These are phyloP conservation scores for Botrytis byssoidea DNA, from an alignment of 2,329 filamentous ascomycete species.

Conservation along the genomic window DNA sequence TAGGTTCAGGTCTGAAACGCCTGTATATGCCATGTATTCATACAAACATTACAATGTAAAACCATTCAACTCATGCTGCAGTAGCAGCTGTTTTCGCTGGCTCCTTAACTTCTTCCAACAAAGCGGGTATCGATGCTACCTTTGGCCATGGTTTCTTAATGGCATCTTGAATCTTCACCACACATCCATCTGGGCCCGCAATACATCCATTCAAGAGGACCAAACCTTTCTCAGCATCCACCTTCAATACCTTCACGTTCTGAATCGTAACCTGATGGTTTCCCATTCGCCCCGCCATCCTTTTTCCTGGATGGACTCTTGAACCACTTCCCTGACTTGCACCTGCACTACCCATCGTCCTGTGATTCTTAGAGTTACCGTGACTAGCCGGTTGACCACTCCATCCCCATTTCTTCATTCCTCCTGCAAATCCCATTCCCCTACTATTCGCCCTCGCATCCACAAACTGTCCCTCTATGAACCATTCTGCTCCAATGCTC, in stretches of 20 bases:
- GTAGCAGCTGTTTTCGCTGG: slow-evolving; percentile 37
- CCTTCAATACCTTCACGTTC: slow-evolving; percentile 84
- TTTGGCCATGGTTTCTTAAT: slow-evolving; percentile 79
- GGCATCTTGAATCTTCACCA: slow-evolving; percentile 85
- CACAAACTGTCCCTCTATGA: slow-evolving; percentile 84
- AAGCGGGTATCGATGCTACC: slow-evolving; percentile 44
- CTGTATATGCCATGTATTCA: slow-evolving; percentile 35
- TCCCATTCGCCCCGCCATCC: slow-evolving; percentile 97
- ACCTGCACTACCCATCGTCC: slow-evolving; percentile 86
- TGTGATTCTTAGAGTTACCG: slow-evolving; percentile 92
- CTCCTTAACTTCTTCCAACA: slow-evolving; percentile 51
- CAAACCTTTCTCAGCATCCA: slow-evolving; percentile 82
- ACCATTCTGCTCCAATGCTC: slow-evolving; percentile 82
- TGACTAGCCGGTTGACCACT: slow-evolving; percentile 85
- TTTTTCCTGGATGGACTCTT: slow-evolving; percentile 91
- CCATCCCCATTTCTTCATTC: slow-evolving; percentile 96
- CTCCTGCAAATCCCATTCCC: slow-evolving; percentile 93
- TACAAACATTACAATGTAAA: slow-evolving; percentile 33
- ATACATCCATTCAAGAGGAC: slow-evolving; percentile 85
- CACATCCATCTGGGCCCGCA: slow-evolving; percentile 80
- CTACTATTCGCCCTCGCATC: slow-evolving; percentile 77
- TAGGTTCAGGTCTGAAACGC: slow-evolving; percentile 32
- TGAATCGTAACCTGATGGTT: slow-evolving; percentile 84
- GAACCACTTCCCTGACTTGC: slow-evolving; percentile 90
- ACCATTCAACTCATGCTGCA: slow-evolving; percentile 28